These are phyloP conservation scores for Calycina herbarum DNA, from an alignment of 2,329 filamentous ascomycete genomes.

Conservation along the genomic window DNA sequence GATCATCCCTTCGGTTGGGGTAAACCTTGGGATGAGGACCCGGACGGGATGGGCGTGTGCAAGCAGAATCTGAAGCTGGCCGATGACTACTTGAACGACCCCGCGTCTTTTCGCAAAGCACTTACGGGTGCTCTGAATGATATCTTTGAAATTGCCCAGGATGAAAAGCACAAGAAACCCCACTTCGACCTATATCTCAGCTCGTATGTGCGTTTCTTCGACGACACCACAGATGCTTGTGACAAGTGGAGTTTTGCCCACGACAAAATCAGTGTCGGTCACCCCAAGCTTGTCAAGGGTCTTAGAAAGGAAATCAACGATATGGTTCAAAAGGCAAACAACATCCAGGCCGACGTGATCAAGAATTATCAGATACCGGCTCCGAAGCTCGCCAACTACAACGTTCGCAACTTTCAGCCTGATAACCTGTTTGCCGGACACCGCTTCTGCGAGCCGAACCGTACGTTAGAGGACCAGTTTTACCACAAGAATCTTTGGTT, in stretches of 20 bases:
- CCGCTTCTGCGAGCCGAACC: constrained; percentile 12
- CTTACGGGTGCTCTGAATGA: too few species aligned
- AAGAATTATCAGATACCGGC: too few species aligned
- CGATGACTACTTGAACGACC: too few species aligned
- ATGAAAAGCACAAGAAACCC: neutral
- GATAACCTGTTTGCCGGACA: constrained; percentile 7
- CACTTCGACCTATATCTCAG: constrained; percentile 6
- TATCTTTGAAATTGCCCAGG: too few species aligned
- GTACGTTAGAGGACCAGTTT: neutral
- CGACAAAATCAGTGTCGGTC: neutral
- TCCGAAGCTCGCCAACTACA: neutral
- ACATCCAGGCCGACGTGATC: too few species aligned
- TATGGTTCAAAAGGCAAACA: too few species aligned
- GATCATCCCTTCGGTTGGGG: constrained; percentile 2
- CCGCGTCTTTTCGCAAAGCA: too few species aligned
- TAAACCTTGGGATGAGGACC: neutral
- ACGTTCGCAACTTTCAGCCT: constrained; percentile 6
- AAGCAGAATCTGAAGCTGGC: too few species aligned
- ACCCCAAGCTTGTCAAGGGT: neutral
- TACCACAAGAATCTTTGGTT: too few species aligned
- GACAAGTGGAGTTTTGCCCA: constrained; percentile 10
- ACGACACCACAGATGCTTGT: constrained; percentile 7
- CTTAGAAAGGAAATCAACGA: too few species aligned
- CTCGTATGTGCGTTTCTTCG: constrained; percentile 6
- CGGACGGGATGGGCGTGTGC: too few species aligned